phyloP scores from a whole-genome alignment of 306 rosid species.

The Prunus dulcis region DNA sequence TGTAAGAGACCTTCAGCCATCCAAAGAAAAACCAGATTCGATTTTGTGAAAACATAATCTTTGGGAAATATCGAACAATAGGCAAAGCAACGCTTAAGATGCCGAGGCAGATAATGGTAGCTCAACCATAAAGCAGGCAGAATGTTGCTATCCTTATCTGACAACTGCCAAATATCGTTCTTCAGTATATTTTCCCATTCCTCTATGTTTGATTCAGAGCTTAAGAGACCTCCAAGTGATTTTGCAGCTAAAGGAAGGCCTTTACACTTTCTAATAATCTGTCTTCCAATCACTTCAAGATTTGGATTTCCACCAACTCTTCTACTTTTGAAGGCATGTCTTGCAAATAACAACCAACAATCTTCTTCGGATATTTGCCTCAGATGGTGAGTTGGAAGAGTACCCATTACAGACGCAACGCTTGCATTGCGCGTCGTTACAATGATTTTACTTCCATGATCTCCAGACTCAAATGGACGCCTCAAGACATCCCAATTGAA shows the following conservation, averaged over 20 bases:
- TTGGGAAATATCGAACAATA: constrained; percentile 31
- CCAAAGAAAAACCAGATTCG: constrained; percentile 27
- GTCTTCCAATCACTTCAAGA: constrained; percentile 8
- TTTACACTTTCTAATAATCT: constrained; percentile 7
- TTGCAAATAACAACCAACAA: constrained; percentile 6
- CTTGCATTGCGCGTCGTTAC: constrained; percentile 9
- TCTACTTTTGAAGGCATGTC: background rate
- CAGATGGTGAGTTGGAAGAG: background rate
- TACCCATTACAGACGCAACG: background rate
- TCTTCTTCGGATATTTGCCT: background rate
- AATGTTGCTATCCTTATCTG: background rate
- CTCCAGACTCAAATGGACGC: background rate
- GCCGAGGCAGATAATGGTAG: constrained; percentile 16
- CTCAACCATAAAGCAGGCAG: constrained; percentile 4
- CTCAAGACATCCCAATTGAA: background rate
- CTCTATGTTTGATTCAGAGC: background rate
- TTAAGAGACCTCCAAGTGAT: background rate
- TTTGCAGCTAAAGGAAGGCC: constrained; percentile 11
- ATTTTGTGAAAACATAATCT: constrained; percentile 19
- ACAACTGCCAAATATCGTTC: background rate
- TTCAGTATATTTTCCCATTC: background rate
- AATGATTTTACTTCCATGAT: constrained; percentile 2
- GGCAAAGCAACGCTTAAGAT: constrained; percentile 20
- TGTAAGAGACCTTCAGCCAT: constrained; percentile 34
- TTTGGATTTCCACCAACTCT: background rate